phyloP scores from a whole-genome alignment of 1,139 yeast species.

The Taiozyma onychis region DNA sequence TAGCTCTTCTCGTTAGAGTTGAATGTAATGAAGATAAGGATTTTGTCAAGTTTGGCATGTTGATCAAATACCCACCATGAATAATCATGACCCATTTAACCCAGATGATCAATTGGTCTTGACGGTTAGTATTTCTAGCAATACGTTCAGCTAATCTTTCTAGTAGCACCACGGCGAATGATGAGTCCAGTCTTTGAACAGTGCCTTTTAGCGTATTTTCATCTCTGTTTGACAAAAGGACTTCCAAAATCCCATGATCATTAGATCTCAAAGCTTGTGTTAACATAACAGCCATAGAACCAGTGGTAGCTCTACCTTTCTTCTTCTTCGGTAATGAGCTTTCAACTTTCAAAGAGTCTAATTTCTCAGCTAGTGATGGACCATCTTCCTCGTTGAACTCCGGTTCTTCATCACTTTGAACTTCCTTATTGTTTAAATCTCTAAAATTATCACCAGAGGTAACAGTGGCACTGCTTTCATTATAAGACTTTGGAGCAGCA shows the following conservation, averaged over 20 bases:
- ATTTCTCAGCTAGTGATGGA: slow-evolving; percentile 55
- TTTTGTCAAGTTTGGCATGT: slow-evolving; percentile 62
- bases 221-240: slow-evolving; percentile 74
- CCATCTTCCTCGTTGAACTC: slow-evolving; percentile 28
- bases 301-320: slow-evolving; percentile 39
- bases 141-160: slow-evolving; percentile 84
- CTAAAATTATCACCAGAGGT: slow-evolving; percentile 60
- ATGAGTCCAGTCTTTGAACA: slow-evolving; percentile 62
- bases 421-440: slow-evolving; percentile 41
- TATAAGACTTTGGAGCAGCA: slow-evolving; percentile 65
- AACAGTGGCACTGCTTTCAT: slow-evolving; percentile 62
- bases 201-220: slow-evolving; percentile 69
- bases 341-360: slow-evolving; percentile 38
- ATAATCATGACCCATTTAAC: slow-evolving; percentile 87
- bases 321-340: slow-evolving; percentile 22
- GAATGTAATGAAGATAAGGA: slow-evolving; percentile 75
- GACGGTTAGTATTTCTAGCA: slow-evolving; percentile 56
- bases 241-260: slow-evolving; percentile 68
- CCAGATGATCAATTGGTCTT: slow-evolving; percentile 80
- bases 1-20: slow-evolving; percentile 67
- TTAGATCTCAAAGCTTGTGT: slow-evolving; percentile 69
- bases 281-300: slow-evolving; percentile 60
- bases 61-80: slow-evolving; percentile 76
- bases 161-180: slow-evolving; percentile 66
- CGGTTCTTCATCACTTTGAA: slow-evolving; percentile 30